Base-by-base conservation (phyloP, 768 basidiomycete species). In the Leccinum disarticulatum region DNA sequence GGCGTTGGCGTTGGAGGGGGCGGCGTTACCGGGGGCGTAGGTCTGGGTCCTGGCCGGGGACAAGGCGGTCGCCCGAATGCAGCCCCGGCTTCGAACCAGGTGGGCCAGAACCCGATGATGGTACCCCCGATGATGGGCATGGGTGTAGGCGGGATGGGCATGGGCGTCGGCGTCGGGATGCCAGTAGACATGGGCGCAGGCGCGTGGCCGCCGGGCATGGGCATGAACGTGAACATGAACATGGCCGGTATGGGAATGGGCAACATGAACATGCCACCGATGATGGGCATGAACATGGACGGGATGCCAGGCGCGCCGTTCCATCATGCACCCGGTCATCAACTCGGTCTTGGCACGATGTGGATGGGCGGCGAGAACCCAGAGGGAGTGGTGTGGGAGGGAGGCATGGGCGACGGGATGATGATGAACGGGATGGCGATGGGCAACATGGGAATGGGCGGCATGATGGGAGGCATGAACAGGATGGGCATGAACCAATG, bases 41-140 rank as follows among this genome's bases (percentile, higher is more conserved):
- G 41, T 43, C 41, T 19, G n/a, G n/a, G 41, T 11, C 41, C 41
- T 4, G n/a, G 41, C n/a, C 41, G 41, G 10, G n/a, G n/a, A n/a
- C 41, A 9, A 11, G 41, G 41, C n/a, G n/a, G 41, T 10, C 41
- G n/a, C 10, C n/a, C 43, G 4, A 62, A 59, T 49, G 52, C 61
- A 36, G 30, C 65, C 1, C 60, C 49, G 4, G 41, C 41, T 19
- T 4, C 10, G 10, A 62, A 63, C 19, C 71, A 70, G 52, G 56
- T 59, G 25, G 59, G 58, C 5, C 65, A 64, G 55, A 73, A 67
- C 56, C 66, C 61, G 59, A 70, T 70, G 67, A 60, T 77, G 68
- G 73, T 78, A 47, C 64, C 75, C 53, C 75, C 74, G 25, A 77
- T 79, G 77, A 75, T 77, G 72, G 76, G 75, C 9, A 77, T 79